Evolutionary conservation across 2,329 filamentous ascomycete species (phyloP).

Genomic region (Colletotrichum higginsianum): DNA sequence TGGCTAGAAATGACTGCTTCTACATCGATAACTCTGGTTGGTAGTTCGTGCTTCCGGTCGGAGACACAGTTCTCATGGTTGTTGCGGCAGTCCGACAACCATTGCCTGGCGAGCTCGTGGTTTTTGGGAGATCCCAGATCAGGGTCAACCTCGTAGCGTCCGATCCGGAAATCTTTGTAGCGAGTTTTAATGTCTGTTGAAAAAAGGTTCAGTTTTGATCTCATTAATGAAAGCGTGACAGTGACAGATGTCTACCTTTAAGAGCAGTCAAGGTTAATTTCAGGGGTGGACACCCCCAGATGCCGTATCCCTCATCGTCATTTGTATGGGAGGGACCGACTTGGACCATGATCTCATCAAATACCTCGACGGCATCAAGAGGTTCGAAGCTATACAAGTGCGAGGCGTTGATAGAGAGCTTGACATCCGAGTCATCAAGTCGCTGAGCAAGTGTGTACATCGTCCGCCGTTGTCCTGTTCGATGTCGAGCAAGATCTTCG

Average conservation of each 20-base stretch:
- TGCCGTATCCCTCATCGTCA: neutral
- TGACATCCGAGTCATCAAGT: neutral
- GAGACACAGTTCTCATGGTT: conserved; percentile 7
- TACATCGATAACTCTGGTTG: conserved; percentile 27
- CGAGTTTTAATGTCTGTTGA: neutral
- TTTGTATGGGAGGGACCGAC: neutral
- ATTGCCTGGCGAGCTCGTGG: conserved; percentile 2
- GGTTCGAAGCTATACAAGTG: neutral
- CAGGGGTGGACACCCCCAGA: conserved; percentile 8
- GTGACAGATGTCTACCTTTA: neutral
- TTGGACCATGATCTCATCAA: conserved; percentile 25
- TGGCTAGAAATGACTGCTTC: neutral
- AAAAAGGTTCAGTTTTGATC: neutral
- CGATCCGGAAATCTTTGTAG: neutral
- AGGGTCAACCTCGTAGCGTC: conserved; percentile 1
- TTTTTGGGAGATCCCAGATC: neutral
- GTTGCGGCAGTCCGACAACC: conserved; percentile 16
- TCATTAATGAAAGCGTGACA: too few species aligned
- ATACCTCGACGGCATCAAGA: neutral
- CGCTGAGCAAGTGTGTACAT: conserved; percentile 17
- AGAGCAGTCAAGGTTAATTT: neutral
- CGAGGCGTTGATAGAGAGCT: conserved; percentile 5
- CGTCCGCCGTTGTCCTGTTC: neutral
- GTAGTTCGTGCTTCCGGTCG: neutral
- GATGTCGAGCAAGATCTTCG: accelerated